A percentile compares a stretch with the other conserved stretches of the same genome.
These are phyloP conservation scores for Spizellomyces sp. DNA, from an alignment of 192 early-diverging fungal species.

Conservation along the genomic window DNA sequence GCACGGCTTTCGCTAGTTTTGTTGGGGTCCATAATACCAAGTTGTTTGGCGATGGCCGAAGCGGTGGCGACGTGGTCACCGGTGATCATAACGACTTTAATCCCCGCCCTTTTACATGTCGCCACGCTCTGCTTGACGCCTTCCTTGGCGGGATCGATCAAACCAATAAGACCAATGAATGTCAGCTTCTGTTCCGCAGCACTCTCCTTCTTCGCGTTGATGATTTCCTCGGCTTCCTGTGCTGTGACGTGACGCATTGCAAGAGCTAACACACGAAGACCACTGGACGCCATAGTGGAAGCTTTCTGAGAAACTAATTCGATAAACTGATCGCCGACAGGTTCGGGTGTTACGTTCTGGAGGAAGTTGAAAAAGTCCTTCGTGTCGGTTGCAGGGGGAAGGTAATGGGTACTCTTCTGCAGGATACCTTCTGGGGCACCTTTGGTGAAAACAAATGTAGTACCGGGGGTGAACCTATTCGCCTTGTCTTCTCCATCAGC, in stretches of 20 bases:
- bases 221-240: constrained; percentile 55
- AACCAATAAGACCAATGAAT: constrained; percentile 89
- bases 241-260: constrained; percentile 70
- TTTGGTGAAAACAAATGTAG: constrained; percentile 73
- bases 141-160: constrained; percentile 88
- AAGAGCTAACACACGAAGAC: constrained; percentile 87
- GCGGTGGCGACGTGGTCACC: constrained; percentile 96
- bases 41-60: constrained; percentile 84
- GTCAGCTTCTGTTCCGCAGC: constrained; percentile 74
- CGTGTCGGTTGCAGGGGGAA: constrained; percentile 39
- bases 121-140: constrained; percentile 82
- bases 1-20: constrained; percentile 60
- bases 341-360: constrained; percentile 22
- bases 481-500: neutral
- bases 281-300: constrained; percentile 77
- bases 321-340: constrained; percentile 64
- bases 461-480: constrained; percentile 25
- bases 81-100: constrained; percentile 97
- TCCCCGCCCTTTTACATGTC: constrained; percentile 88
- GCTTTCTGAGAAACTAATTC: constrained; percentile 62
- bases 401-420: constrained; percentile 64
- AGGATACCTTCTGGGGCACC: constrained; percentile 93
- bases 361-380: constrained; percentile 39
- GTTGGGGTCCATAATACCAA: constrained; percentile 77
- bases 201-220: constrained; percentile 54